Evolutionary conservation across 352 stramenopile genomes (phyloP).

Genomic region (Elongisporangium anandrum): DNA sequence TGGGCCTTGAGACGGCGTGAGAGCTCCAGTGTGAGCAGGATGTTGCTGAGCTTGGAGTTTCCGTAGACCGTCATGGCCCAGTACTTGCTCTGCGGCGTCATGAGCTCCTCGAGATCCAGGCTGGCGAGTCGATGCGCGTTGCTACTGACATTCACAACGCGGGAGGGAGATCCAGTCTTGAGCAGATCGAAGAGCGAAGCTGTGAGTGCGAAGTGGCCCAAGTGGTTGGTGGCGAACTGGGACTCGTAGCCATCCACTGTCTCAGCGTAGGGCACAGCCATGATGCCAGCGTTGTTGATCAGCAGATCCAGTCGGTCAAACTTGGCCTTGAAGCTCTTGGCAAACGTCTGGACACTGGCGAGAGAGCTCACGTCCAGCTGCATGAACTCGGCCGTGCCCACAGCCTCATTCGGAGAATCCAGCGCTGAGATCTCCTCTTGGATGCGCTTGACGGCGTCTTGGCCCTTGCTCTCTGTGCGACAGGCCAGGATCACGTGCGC

Average conservation of each 20-base stretch:
- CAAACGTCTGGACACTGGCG: slow-evolving; percentile 34
- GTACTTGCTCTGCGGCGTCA: slow-evolving; percentile 18
- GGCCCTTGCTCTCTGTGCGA: slow-evolving; percentile 14
- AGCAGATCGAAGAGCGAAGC: slow-evolving; percentile 28
- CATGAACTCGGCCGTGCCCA: slow-evolving; percentile 31
- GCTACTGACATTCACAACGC: slow-evolving; percentile 44
- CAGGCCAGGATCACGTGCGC: slow-evolving; percentile 37
- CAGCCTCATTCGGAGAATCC: neutral
- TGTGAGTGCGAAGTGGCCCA: slow-evolving; percentile 56
- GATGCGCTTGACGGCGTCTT: slow-evolving; percentile 11
- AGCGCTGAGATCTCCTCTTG: neutral
- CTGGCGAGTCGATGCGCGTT: slow-evolving; percentile 7
- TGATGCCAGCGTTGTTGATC: slow-evolving; percentile 62
- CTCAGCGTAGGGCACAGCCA: slow-evolving; percentile 20
- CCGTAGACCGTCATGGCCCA: slow-evolving; percentile 50
- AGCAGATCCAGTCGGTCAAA: slow-evolving; percentile 39
- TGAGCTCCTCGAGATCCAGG: slow-evolving; percentile 15
- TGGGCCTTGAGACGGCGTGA: slow-evolving; percentile 31
- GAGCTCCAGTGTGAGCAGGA: slow-evolving; percentile 89
- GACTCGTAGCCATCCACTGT: slow-evolving; percentile 35
- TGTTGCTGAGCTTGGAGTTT: slow-evolving; percentile 89
- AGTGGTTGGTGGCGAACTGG: slow-evolving; percentile 63
- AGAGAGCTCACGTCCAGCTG: slow-evolving; percentile 37
- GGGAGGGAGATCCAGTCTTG: slow-evolving; percentile 11
- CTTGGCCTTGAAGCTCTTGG: slow-evolving; percentile 13